phyloP scores from a whole-genome alignment of 805 yeast species.

The Wickerhamiella bombiphila region DNA sequence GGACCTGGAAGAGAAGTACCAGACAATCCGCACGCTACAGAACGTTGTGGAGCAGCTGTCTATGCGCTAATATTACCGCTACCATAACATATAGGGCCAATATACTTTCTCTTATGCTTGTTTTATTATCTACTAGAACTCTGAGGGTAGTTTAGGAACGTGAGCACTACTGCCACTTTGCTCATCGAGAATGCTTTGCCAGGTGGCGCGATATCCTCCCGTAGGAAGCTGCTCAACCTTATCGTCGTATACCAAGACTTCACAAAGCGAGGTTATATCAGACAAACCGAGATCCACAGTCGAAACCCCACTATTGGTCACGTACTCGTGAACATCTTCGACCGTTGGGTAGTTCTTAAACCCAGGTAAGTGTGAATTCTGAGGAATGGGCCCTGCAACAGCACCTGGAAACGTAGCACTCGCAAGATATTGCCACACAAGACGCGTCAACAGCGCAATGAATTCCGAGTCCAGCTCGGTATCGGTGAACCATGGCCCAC shows the following conservation, averaged over 20 bases:
- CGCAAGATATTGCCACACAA: conserved; percentile 78
- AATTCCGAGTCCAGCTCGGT: conserved; percentile 89
- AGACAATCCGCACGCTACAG: conserved; percentile 25
- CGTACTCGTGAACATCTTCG: conserved; percentile 63
- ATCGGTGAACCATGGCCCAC: conserved; percentile 99
- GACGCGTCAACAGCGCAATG: conserved; percentile 66
- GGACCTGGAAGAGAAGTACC: conserved; percentile 80
- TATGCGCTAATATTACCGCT: not conserved
- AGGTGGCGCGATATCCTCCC: conserved; percentile 61
- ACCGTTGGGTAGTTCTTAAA: conserved; percentile 54
- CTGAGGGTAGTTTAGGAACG: not conserved
- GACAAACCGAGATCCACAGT: conserved; percentile 59
- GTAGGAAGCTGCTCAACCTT: conserved; percentile 52
- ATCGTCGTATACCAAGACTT: conserved; percentile 77
- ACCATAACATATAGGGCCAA: no score
- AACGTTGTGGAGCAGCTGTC: conserved; percentile 19
- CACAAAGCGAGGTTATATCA: conserved; percentile 73
- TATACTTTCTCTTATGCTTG: no score
- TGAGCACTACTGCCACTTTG: conserved; percentile 9
- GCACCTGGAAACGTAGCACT: conserved; percentile 63
- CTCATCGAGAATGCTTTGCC: conserved; percentile 35
- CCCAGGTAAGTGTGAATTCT: conserved; percentile 40
- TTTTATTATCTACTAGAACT: not conserved
- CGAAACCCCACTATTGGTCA: conserved; percentile 56
- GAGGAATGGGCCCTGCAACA: conserved; percentile 27